phyloP scores from a whole-genome alignment of 2,329 filamentous ascomycete species.

The Lachnellula subtilissima region DNA sequence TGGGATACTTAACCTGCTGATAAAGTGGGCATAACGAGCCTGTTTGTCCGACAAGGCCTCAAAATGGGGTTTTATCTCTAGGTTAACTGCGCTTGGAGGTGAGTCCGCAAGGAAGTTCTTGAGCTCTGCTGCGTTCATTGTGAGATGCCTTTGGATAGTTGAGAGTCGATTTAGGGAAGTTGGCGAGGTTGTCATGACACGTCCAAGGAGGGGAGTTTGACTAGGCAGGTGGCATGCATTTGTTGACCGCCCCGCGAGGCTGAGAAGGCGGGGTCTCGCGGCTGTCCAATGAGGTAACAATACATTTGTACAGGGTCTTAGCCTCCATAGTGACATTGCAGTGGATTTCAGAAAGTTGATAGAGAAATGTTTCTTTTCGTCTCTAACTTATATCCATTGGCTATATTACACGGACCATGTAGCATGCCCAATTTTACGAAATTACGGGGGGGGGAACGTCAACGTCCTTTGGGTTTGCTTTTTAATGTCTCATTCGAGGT shows the following conservation, averaged over 20 bases:
- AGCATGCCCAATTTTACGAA: not conserved
- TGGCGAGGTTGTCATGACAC: conserved; percentile 15
- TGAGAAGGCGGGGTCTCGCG: conserved; percentile 10
- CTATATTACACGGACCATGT: conserved; percentile 5
- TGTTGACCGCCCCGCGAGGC: conserved; percentile 11
- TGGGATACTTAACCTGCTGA: conserved; percentile 58
- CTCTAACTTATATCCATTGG: not conserved
- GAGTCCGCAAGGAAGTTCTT: conserved; percentile 85
- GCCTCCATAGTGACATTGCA: conserved; percentile 12
- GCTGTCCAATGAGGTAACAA: conserved; percentile 6
- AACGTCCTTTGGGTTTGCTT: not conserved
- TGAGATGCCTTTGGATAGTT: conserved; percentile 21
- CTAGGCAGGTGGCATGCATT: conserved; percentile 3
- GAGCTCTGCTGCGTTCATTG: conserved; percentile 56
- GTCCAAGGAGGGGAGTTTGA: conserved; percentile 8
- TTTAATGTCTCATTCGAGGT: not conserved
- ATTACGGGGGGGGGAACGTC: too few species aligned
- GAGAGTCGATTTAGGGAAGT: conserved; percentile 19
- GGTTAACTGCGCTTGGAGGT: conserved; percentile 79
- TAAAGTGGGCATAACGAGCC: conserved; percentile 87
- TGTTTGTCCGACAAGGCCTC: conserved; percentile 69
- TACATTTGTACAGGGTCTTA: not conserved
- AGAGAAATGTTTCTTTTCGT: not conserved
- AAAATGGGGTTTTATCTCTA: conserved; percentile 92
- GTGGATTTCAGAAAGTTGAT: not conserved